phyloP scores from a whole-genome alignment of 306 rosid species.

The Quercus agrifolia region DNA sequence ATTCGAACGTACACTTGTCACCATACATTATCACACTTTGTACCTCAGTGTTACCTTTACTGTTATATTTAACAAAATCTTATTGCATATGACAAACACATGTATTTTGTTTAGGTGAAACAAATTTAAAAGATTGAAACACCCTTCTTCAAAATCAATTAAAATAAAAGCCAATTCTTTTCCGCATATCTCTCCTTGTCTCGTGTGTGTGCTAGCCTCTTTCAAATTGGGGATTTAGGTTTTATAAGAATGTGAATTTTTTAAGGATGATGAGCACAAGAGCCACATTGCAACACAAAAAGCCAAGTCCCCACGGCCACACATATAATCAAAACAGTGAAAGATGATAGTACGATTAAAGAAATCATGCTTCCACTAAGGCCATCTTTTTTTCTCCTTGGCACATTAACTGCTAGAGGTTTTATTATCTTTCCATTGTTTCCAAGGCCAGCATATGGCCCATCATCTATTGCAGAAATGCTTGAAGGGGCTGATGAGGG shows the following conservation, averaged over 20 bases:
- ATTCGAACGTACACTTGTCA: too few species aligned
- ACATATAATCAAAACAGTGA: constrained; percentile 55
- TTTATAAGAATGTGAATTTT: constrained; percentile 30
- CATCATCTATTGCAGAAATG: constrained; percentile 51
- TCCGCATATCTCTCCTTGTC: too few species aligned
- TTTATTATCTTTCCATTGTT: constrained; percentile 58
- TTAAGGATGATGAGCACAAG: constrained; percentile 23
- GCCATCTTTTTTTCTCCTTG: constrained; percentile 52
- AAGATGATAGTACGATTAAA: constrained; percentile 60
- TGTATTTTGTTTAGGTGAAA: too few species aligned
- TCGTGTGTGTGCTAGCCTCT: too few species aligned
- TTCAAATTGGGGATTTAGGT: too few species aligned
- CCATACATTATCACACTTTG: too few species aligned
- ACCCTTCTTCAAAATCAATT: too few species aligned
- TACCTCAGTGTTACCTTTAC: too few species aligned
- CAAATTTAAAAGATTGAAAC: too few species aligned
- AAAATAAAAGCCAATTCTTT: too few species aligned
- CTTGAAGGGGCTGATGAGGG: constrained; percentile 64
- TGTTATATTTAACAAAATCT: too few species aligned
- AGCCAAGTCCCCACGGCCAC: constrained; percentile 43
- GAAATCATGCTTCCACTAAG: constrained; percentile 42
- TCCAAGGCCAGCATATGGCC: constrained; percentile 45
- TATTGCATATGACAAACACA: too few species aligned
- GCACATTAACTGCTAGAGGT: constrained; percentile 80
- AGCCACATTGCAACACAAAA: constrained; percentile 46